phyloP scores from a whole-genome alignment of 306 rosid species.

The Cicer yamashitae region DNA sequence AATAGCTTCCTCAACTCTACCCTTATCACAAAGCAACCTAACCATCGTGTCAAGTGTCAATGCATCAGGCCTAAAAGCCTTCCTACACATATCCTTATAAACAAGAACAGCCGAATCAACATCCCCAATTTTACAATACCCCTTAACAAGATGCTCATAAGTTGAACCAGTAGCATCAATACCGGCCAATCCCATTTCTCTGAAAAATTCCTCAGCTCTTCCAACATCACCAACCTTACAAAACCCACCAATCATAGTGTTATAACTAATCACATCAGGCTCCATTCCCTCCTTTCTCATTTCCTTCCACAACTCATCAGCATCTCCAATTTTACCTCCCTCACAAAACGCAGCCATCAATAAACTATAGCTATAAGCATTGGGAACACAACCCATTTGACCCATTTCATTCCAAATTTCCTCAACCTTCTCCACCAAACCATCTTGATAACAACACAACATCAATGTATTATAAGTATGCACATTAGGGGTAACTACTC shows the following conservation, averaged over 20 bases:
- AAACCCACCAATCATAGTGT: slow-evolving; percentile 83
- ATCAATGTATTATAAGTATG: slow-evolving; percentile 70
- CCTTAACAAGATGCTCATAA: slow-evolving; percentile 68
- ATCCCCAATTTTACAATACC: slow-evolving; percentile 62
- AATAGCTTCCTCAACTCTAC: slow-evolving; percentile 59
- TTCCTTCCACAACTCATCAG: slow-evolving; percentile 64
- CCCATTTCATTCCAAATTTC: slow-evolving; percentile 69
- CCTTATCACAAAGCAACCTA: slow-evolving; percentile 55
- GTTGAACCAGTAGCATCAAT: slow-evolving; percentile 61
- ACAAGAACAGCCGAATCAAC: slow-evolving; percentile 66
- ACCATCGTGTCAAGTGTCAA: slow-evolving; percentile 55
- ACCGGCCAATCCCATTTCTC: slow-evolving; percentile 69
- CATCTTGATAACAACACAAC: slow-evolving; percentile 68
- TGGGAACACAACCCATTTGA: slow-evolving; percentile 52
- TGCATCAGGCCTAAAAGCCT: slow-evolving; percentile 57
- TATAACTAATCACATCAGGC: slow-evolving; percentile 67
- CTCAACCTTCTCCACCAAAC: slow-evolving; percentile 55
- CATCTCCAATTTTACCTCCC: slow-evolving; percentile 57
- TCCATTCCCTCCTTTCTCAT: slow-evolving; percentile 59
- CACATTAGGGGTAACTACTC: slow-evolving; percentile 62
- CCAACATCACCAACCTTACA: slow-evolving; percentile 65
- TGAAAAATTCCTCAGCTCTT: slow-evolving; percentile 69
- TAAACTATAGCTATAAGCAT: slow-evolving; percentile 62
- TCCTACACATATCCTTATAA: slow-evolving; percentile 74
- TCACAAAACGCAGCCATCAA: slow-evolving; percentile 74